Evolutionary conservation across 805 yeast genomes (phyloP), one percentile per base, ranked within the genome.

Genomic region (Wickerhamiella sorbophila): DNA sequence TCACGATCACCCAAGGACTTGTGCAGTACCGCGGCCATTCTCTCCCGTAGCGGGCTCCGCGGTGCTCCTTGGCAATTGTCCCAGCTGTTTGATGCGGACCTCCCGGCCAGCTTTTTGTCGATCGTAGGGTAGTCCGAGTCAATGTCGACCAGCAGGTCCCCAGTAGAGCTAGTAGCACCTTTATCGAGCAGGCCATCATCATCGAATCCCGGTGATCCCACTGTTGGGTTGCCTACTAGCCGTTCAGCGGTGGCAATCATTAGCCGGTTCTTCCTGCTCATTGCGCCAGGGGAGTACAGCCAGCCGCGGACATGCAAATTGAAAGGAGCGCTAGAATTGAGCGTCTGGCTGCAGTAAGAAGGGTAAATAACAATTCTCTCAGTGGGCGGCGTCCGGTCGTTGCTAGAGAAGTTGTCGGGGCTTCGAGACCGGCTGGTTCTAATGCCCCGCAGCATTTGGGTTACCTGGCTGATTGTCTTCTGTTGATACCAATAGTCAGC

Each of bases 261-360:
- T 35, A 87, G 57, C 44, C 77, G 64, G 58, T 85, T 84, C 53
- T 79, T 84, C 33, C 93, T 65, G 24, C 72, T 70, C 66, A 75
- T 71, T 6, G 70, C 64, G 1, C 93, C 93, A 0, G 86, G 84
- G 33, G 81, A 67, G 41, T 53, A 69, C 21, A 80, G 62, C 71
- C 81, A 74, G 5, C 95, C 95, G 35, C 82, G 68, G 2, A 87
- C 73, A 29, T 42, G 36, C 2, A 45, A 45, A 18, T 44, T 50
- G 24, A 24, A 24, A 8, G 29, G 29, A 8, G 29, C 6, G 12
- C 10, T 24, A 8, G 29, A 24, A 24, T 10, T 4, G n/a, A 26
- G 43, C 12, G 31, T 24, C 10, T 19, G 21, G 22, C 39, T 40
- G 12, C 36, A 32, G 33, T 44, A 44, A 2, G 45, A 38, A 16